Conservation (phyloP, 2,329 filamentous ascomycete genomes). For the Lomentospora prolificans region DNA sequence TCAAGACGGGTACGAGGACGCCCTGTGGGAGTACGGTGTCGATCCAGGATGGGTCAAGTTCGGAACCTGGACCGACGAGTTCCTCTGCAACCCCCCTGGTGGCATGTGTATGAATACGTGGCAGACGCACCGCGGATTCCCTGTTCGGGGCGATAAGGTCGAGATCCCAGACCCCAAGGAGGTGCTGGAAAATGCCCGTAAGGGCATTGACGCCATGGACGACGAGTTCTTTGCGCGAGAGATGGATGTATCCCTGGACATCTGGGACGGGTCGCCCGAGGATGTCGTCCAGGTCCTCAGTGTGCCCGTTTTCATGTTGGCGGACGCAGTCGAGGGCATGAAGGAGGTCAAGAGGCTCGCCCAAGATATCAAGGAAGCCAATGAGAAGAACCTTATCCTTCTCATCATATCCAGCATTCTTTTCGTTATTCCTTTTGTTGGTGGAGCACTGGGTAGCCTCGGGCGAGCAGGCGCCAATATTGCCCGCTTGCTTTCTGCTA, state of each 20-base stretch:
- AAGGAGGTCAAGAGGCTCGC: slow-evolving; percentile 17
- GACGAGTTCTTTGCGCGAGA: slow-evolving; percentile 5
- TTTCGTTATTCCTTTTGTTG: slow-evolving; percentile 39
- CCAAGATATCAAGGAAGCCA: slow-evolving; percentile 13
- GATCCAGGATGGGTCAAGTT: background rate
- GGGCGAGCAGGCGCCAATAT: slow-evolving; percentile 10
- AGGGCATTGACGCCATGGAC: slow-evolving; percentile 9
- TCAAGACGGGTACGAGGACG: background rate
- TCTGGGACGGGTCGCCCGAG: background rate
- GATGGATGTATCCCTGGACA: background rate
- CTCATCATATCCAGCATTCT: slow-evolving; percentile 33
- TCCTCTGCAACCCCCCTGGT: background rate
- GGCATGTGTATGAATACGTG: background rate
- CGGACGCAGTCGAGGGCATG: slow-evolving; percentile 18
- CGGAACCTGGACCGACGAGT: background rate
- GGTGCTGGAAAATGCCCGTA: slow-evolving; percentile 12
- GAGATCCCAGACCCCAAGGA: slow-evolving; percentile 15
- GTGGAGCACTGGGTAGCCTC: slow-evolving; percentile 26
- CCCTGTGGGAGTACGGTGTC: background rate
- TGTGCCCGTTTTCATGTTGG: slow-evolving; percentile 17
- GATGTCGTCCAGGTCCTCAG: slow-evolving; percentile 1
- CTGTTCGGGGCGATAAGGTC: slow-evolving; percentile 9
- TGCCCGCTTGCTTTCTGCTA: slow-evolving; percentile 11
- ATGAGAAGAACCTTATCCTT: slow-evolving; percentile 16
- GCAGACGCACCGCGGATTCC: background rate